Evolutionary conservation across 2,329 filamentous ascomycete species (phyloP), one percentile per base, ranked within the genome.

Genomic region (Colletotrichum eleusines): DNA sequence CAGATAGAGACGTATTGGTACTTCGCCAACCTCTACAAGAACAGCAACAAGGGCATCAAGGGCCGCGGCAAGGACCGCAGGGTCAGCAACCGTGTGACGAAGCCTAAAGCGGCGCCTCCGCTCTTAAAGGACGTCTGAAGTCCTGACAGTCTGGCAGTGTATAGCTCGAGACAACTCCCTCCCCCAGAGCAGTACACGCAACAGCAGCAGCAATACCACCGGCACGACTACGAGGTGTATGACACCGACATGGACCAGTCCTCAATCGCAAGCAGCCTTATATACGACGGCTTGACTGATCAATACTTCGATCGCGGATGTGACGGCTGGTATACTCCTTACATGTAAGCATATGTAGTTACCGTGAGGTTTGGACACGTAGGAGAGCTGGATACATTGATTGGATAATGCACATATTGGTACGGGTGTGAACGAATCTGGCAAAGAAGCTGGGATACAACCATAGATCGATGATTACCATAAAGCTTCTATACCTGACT

Each of bases 31-130:
- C 86, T 97, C n/a, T 98, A 97, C 87, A 97, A 97, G 85, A 97
- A 98, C 82, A 95, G 92, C 82, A 98, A 98, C 87, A 97, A 97
- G 81, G 96, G 96, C 1, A 98, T 98, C 85, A 98, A 98, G 82
- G 96, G 96, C 14, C 90, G 96, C 55, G 96, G 96, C 53, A 96
- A 95, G 78, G 93, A 95, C 75, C 87, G 94, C 67, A 90, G 90
- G 69, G 91, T 94, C 64, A 79, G 78, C 55, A 74, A 54, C 69
- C 59, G 75, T 65, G 67, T 70, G 72, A 54, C 75, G 74, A 38
- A 74, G 63, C 54, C 76, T n/a, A 78, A 74, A 60, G 61, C 66
- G 18, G 66, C 67, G 14, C 66, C 69, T 28, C 70, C 69, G 8
- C n/a, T 69, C 65, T 2, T 72, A 69, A 72, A 72, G 69, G 59